Conservation (phyloP, 306 rosid genomes). For the Rosa multiflora region DNA sequence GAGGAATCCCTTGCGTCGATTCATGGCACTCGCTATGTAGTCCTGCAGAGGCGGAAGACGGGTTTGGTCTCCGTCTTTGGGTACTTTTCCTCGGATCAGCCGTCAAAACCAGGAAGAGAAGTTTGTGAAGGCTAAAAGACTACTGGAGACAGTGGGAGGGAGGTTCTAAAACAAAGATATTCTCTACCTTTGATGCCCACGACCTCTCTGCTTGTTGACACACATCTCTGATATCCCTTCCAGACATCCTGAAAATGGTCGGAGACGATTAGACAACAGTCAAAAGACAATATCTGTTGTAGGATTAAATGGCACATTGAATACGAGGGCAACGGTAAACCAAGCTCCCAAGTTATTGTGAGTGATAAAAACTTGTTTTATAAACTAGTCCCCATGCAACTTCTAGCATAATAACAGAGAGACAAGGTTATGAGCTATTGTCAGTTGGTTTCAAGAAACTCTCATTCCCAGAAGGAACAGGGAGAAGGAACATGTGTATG, state of each 20-base stretch:
- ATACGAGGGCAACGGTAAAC: no score
- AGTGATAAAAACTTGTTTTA: no score
- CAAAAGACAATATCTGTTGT: not conserved
- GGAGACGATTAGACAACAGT: slow-evolving; percentile 1
- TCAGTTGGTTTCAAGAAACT: not conserved
- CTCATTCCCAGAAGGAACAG: not conserved
- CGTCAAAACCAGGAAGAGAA: slow-evolving; percentile 31
- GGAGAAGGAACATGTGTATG: not conserved
- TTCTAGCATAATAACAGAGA: no score
- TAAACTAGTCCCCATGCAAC: no score
- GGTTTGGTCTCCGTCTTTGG: slow-evolving; percentile 36
- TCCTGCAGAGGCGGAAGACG: slow-evolving; percentile 43
- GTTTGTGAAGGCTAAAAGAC: not conserved
- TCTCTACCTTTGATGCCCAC: slow-evolving; percentile 86
- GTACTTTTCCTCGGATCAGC: slow-evolving; percentile 57
- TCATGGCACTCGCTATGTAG: slow-evolving; percentile 39
- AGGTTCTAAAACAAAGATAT: not conserved
- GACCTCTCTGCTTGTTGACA: slow-evolving; percentile 94
- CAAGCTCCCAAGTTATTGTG: not conserved
- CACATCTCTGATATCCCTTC: slow-evolving; percentile 87
- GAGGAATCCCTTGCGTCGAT: no score
- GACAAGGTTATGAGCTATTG: not conserved
- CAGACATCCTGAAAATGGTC: slow-evolving; percentile 72
- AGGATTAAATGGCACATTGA: not conserved
- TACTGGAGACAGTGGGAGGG: not conserved